Evolutionary conservation across 2,329 filamentous ascomycete species (phyloP).

Genomic region (Monosporascus sp.): DNA sequence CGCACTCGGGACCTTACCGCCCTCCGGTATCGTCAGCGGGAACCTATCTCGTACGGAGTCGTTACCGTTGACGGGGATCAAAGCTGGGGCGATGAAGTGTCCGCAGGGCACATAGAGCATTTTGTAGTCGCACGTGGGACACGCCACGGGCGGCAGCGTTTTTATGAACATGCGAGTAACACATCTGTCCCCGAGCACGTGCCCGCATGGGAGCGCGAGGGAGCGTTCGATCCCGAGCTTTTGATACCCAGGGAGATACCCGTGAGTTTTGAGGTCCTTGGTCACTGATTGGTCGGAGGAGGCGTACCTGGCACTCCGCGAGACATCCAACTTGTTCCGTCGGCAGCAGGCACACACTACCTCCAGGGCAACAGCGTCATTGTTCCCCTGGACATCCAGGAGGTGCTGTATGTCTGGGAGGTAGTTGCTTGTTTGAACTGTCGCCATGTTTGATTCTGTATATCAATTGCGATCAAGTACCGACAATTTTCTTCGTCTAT

Average conservation of each 20-base stretch:
- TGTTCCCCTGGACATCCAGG: slow-evolving; percentile 11
- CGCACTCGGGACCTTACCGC: slow-evolving; percentile 8
- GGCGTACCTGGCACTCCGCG: slow-evolving; percentile 7
- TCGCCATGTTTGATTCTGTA: slow-evolving; percentile 4
- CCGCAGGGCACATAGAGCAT: slow-evolving; percentile 17
- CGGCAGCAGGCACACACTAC: slow-evolving; percentile 15
- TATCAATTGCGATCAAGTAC: background rate
- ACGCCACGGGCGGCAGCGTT: slow-evolving; percentile 5
- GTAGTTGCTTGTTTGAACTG: slow-evolving; percentile 15
- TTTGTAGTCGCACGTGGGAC: slow-evolving; percentile 17
- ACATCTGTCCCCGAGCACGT: slow-evolving; percentile 21
- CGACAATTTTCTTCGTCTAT: too few species aligned
- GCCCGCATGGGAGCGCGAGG: slow-evolving; percentile 18
- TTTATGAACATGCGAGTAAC: slow-evolving; percentile 4
- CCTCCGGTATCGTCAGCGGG: slow-evolving; percentile 19
- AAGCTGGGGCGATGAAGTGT: slow-evolving; percentile 14
- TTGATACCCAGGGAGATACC: slow-evolving; percentile 5
- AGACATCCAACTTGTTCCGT: slow-evolving; percentile 13
- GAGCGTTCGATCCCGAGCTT: slow-evolving; percentile 16
- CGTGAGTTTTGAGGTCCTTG: slow-evolving; percentile 1
- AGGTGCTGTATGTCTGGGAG: slow-evolving; percentile 17
- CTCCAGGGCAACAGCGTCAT: slow-evolving; percentile 6
- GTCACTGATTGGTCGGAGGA: background rate
- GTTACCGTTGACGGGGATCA: slow-evolving; percentile 8
- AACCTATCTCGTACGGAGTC: slow-evolving; percentile 15